Evolutionary conservation across 1,139 yeast species (phyloP), one percentile per base, ranked within the genome.

Genomic region (Yamadazyma jaroonii): DNA sequence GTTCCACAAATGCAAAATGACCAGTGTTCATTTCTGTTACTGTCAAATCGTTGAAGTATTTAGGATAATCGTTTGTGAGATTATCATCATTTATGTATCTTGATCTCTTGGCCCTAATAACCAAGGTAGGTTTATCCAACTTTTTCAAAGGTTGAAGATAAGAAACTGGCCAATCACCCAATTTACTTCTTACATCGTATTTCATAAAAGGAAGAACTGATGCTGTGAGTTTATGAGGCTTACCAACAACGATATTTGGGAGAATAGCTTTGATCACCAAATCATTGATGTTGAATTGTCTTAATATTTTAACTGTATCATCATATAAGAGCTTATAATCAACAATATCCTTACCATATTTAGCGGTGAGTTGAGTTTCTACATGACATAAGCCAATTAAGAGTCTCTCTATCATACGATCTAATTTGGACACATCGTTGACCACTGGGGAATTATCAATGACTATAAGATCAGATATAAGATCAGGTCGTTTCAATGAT

Each of bases 381-480:
- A 65, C 55, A 17, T 57, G 54, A 32, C 63, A 58, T 63, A 69
- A 58, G 6, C 62, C 74, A 22, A 51, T 41, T 35, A 70, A 50
- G 34, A 31, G 9, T 21, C 37, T 11, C 11, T 13, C 10, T 3
- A 37, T 21, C 31, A 27, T 31, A 20, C 15, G 25, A 26, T 37
- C 40, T 22, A 33, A 3, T 15, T 30, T 29, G 2, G 3, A 9
- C 2, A 37, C 24, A 20, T 37, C 37, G 11, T 53, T 52, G 8
- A 43, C 34, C 2, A 57, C 61, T 1, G 81, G 81, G 6, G 74
- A 59, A 50, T 74, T 75, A 44, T 76, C 81, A 10, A 76, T 64
- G 11, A 72, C 65, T 12, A 74, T 66, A 26, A 75, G 57, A 31
- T 65, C 58, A 14, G 56, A 49, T 6, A 74, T 58, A 34, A 62